phyloP scores from a whole-genome alignment of 177 flowering plant species.

The Vitis hybrid region DNA sequence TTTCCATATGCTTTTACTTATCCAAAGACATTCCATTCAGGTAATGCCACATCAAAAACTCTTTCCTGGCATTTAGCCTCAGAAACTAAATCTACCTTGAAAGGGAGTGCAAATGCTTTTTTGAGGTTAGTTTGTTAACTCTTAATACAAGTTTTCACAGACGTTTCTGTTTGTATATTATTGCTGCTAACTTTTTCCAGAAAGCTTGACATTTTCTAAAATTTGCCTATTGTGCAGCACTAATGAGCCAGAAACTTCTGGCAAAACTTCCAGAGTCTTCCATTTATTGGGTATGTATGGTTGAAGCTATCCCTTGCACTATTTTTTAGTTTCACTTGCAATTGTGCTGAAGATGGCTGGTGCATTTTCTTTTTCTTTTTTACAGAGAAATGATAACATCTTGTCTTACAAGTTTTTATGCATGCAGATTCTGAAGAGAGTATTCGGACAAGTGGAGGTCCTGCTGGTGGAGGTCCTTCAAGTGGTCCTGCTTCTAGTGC shows the following conservation, averaged over 20 bases:
- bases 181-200: constrained; percentile 2
- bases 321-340: background rate
- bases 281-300: constrained; percentile 50
- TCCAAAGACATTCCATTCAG: constrained; percentile 28
- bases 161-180: background rate
- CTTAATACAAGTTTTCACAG: background rate
- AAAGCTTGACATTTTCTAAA: background rate
- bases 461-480: constrained; percentile 18
- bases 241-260: constrained; percentile 39
- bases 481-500: constrained; percentile 40
- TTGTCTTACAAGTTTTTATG: constrained; percentile 3
- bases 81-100: constrained; percentile 64
- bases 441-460: constrained; percentile 26
- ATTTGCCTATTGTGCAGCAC: constrained; percentile 45
- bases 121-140: constrained; percentile 37
- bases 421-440: constrained; percentile 51
- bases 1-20: constrained; percentile 2
- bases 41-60: constrained; percentile 64
- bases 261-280: constrained; percentile 42
- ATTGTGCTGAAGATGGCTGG: background rate
- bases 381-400: background rate
- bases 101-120: constrained; percentile 37
- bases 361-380: background rate
- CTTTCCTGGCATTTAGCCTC: constrained; percentile 96
- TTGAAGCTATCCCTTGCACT: background rate